Conservation (phyloP, 179 eudicot species). For the Monotropa hypopitys region DNA sequence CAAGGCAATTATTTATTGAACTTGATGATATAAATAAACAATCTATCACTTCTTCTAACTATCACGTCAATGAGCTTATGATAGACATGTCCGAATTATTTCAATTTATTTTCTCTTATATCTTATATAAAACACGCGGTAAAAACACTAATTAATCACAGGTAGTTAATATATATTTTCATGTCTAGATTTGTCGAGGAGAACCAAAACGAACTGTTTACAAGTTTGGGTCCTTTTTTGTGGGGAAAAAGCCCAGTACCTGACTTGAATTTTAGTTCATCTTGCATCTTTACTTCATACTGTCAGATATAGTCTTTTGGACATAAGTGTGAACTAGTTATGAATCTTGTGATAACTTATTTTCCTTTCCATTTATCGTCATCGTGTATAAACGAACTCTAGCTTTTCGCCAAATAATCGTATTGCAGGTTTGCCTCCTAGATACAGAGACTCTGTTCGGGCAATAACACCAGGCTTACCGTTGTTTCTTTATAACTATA, state of each 20-base stretch:
- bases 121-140: background rate
- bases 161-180: background rate
- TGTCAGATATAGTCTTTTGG: background rate
- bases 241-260: background rate
- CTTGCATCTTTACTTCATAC: background rate
- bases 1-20: no score
- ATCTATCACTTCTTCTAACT: no score
- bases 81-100: no score
- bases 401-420: background rate
- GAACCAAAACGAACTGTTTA: background rate
- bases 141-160: no score
- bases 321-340: background rate
- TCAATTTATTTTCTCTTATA: no score
- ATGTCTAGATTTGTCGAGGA: background rate
- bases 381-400: background rate
- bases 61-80: no score
- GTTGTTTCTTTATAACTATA: conserved; percentile 85
- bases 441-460: conserved; percentile 89
- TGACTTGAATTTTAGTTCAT: background rate
- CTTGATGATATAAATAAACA: no score
- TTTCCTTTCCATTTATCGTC: background rate
- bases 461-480: conserved; percentile 96
- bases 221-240: background rate
- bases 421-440: conserved; percentile 77
- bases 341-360: background rate